Base-by-base conservation (phyloP, 306 rosid genomes). In the Lathyrus aphaca region DNA sequence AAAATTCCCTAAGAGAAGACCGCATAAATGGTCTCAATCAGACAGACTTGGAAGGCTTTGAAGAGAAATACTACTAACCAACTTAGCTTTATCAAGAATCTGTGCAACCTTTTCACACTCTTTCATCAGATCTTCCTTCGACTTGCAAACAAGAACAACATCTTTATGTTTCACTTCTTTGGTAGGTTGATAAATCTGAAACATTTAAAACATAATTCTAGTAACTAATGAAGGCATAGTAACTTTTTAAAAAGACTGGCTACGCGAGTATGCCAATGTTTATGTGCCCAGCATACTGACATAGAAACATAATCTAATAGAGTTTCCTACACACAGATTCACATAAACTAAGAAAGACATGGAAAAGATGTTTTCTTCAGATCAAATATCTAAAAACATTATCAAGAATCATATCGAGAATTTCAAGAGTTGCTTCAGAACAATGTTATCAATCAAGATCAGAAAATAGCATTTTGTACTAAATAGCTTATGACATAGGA, bases 91-190 rank as follows among this genome's bases (percentile, higher is more conserved):
- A 72, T 76, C 89, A 58, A 90, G 85, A 27, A 86, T 88, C 11
- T 80, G 60, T 3, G 93, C 96, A 5, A 93, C 93, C 84, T 77
- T 86, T 70, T 86, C 93, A 62, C 79, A 88, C 63, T 86, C 96
- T 79, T 81, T 88, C 77, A 83, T 66, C 83, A 57, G 81, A 78
- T 86, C 86, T 82, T 85, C 93, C 79, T 86, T 84, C 2, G 96
- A 79, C 75, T 86, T 86, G 14, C 66, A 50, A 58, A 83, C 88
- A 32, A 73, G 66, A 66, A 79, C 75, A 48, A 82, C 88, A 76
- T 81, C 91, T 74, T 75, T 82, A n/a, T 71, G 85, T 23, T 72
- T 80, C 50, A 27, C 74, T 75, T 73, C 91, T 59, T 85, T n/a
- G n/a, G n/a, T n/a, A n/a, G n/a, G n/a, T n/a, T n/a, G n/a, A n/a